A percentile compares a stretch with the other conserved stretches of the same genome.
phyloP scores from a whole-genome alignment of 768 basidiomycete species.

The Podaxis carcinomalis region DNA sequence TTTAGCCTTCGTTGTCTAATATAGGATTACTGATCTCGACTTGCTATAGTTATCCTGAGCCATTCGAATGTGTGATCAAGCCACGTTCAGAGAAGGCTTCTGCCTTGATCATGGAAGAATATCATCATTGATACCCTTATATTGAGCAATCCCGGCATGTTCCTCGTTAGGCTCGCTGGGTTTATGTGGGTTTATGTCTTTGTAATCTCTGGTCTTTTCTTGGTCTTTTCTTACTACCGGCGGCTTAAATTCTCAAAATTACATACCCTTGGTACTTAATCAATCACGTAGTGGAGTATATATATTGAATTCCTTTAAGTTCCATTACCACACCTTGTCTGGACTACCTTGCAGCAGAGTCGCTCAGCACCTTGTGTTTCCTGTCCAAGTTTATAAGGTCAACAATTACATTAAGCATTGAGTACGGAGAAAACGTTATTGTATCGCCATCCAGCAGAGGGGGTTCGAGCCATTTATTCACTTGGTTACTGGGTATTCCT shows the following conservation, averaged over 20 bases:
- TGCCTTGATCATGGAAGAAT: conserved; percentile 20
- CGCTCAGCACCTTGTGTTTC: too few species aligned
- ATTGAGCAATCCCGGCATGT: background rate
- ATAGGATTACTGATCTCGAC: background rate
- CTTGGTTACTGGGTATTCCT: background rate
- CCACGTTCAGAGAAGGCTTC: conserved; percentile 24
- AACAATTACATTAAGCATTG: background rate
- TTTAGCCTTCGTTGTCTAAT: background rate
- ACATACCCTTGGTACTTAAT: too few species aligned
- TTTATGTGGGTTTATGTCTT: too few species aligned
- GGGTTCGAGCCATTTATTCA: background rate
- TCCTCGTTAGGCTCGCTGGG: too few species aligned
- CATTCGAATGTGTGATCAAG: conserved; percentile 25
- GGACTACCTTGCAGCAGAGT: too few species aligned
- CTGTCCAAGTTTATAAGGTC: too few species aligned
- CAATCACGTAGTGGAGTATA: too few species aligned
- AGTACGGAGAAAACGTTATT: background rate
- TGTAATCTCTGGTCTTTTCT: background rate
- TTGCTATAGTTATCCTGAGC: conserved; percentile 22
- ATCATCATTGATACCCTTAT: background rate
- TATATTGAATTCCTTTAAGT: too few species aligned
- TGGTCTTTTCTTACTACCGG: background rate
- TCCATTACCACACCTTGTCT: too few species aligned
- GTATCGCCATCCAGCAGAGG: too few species aligned
- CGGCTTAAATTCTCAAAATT: too few species aligned